Conservation (phyloP, 495 filamentous ascomycete species). For the Parachaetomium inaequale region DNA sequence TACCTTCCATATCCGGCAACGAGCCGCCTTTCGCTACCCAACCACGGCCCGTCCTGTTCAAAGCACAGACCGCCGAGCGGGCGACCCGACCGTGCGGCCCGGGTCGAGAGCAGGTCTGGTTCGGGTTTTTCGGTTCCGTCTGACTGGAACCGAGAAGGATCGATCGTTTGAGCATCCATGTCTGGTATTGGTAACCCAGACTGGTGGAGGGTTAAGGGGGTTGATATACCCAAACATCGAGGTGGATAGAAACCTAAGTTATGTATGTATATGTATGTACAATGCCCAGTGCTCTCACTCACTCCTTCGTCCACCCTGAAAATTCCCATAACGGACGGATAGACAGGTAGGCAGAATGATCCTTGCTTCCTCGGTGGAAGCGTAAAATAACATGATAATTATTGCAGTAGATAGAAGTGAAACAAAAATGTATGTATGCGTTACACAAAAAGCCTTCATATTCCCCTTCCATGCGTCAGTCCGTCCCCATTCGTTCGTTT, state of each 20-base stretch:
- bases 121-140: not conserved
- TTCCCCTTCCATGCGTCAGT: not conserved
- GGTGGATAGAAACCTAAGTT: too few relatives aligned
- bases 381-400: not conserved
- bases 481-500: not conserved
- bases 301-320: not conserved
- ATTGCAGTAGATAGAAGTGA: not conserved
- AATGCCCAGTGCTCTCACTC: not conserved
- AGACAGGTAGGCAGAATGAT: not conserved
- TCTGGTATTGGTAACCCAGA: not conserved
- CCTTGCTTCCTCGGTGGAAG: too few relatives aligned
- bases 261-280: not conserved
- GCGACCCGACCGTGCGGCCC: too few relatives aligned
- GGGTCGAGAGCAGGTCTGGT: not conserved
- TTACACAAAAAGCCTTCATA: conserved; percentile 5
- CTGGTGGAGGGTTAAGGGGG: not conserved
- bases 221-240: not conserved
- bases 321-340: not conserved
- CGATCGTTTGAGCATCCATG: too few relatives aligned
- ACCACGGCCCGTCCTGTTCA: too few relatives aligned
- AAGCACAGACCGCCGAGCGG: not conserved
- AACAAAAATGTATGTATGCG: not conserved
- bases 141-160: not conserved
- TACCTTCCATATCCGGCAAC: too few relatives aligned
- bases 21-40: too few relatives aligned